These are phyloP conservation scores for Rhizophagus sp. DNA, from an alignment of 192 early-diverging fungal species.

Conservation along the genomic window DNA sequence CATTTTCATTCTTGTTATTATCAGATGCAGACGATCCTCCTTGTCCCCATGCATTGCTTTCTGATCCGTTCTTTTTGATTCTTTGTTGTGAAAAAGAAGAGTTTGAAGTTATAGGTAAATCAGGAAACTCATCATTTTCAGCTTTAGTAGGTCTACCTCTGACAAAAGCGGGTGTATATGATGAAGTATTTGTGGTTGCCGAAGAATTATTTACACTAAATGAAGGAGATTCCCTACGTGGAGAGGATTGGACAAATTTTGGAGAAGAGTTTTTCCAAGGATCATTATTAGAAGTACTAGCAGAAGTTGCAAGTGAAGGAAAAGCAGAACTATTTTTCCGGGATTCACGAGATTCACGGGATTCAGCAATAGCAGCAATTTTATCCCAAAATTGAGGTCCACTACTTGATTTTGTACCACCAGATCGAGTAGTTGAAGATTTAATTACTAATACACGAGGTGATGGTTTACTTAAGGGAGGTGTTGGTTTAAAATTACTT, in stretches of 20 bases:
- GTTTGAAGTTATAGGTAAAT: neutral
- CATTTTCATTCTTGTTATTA: neutral
- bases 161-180: neutral
- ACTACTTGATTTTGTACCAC: slow-evolving; percentile 42
- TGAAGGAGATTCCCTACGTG: neutral
- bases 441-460: slow-evolving; percentile 76
- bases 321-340: neutral
- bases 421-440: slow-evolving; percentile 54
- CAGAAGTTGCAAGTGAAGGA: neutral
- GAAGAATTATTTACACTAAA: no score
- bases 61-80: neutral
- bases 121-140: neutral
- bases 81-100: neutral
- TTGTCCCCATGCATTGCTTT: neutral
- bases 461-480: slow-evolving; percentile 41
- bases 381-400: slow-evolving; percentile 51
- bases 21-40: neutral
- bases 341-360: slow-evolving; percentile 10
- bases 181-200: no score
- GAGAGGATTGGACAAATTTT: neutral
- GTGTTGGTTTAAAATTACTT: slow-evolving; percentile 33
- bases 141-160: neutral
- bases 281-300: neutral
- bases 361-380: slow-evolving; percentile 44
- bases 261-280: neutral